Evolutionary conservation across 345 rosid genomes (phyloP).

Genomic region (Murraya koenigii): DNA sequence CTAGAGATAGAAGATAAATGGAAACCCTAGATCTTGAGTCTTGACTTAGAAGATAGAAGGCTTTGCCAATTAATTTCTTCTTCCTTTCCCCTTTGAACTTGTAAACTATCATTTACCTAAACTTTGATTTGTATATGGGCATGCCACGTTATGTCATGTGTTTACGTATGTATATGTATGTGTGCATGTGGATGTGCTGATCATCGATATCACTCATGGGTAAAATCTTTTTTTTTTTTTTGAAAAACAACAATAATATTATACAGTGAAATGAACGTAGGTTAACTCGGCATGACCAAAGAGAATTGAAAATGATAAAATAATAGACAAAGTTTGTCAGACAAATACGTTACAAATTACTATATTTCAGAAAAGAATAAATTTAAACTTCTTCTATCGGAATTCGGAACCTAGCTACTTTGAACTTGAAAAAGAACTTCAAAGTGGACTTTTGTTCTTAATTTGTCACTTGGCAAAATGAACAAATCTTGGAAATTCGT

Average conservation of each 20-base stretch:
- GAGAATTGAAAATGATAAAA: neutral
- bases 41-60: conserved; percentile 22
- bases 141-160: neutral
- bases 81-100: conserved; percentile 26
- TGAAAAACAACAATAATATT: too few relatives aligned
- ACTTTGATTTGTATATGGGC: conserved; percentile 5
- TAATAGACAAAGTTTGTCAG: neutral
- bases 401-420: conserved; percentile 3
- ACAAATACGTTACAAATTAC: neutral
- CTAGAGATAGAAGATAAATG: neutral
- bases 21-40: conserved; percentile 46
- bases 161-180: conserved; percentile 3
- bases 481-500: conserved; percentile 4
- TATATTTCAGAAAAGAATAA: neutral
- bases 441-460: conserved; percentile 26
- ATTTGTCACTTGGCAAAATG: conserved; percentile 23
- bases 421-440: conserved; percentile 17
- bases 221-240: conserved; percentile 1
- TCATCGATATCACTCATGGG: neutral
- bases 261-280: neutral
- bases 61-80: neutral
- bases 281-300: neutral
- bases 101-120: conserved; percentile 41
- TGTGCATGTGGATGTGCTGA: neutral
- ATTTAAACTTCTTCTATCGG: conserved; percentile 6